These are phyloP conservation scores for Fonsecaea erecta DNA, from an alignment of 2,329 filamentous ascomycete species.

Conservation along the genomic window DNA sequence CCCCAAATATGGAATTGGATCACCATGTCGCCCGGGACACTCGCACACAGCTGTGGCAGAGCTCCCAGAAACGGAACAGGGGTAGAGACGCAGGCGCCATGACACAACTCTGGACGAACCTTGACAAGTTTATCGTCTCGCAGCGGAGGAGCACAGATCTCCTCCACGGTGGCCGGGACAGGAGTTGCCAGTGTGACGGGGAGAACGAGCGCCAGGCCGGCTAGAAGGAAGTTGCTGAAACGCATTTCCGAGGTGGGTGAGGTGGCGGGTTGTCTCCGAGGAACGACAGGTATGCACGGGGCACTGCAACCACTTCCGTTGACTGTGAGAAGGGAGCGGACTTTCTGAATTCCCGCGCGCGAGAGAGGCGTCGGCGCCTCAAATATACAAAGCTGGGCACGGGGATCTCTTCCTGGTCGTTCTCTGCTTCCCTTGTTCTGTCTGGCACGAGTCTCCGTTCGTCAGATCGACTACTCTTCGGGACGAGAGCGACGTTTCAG, in stretches of 20 bases:
- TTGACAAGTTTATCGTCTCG: slow-evolving; percentile 22
- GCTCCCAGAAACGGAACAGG: background rate
- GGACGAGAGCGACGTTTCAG: background rate
- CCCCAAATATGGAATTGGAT: background rate
- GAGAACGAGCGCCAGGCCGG: slow-evolving; percentile 16
- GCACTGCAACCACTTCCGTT: background rate
- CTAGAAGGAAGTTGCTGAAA: slow-evolving; percentile 16
- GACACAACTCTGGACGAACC: slow-evolving; percentile 1
- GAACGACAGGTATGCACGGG: background rate
- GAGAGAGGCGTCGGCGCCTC: background rate
- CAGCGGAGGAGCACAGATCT: background rate
- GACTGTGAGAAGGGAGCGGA: background rate
- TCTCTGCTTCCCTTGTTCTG: background rate
- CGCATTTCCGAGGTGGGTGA: slow-evolving; percentile 6
- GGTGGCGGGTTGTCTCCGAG: background rate
- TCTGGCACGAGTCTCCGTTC: no score
- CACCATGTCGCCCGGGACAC: background rate
- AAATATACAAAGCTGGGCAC: background rate
- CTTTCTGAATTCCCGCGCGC: no score
- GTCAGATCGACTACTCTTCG: no score
- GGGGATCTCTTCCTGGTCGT: background rate
- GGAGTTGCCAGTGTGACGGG: slow-evolving; percentile 11
- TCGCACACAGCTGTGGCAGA: background rate
- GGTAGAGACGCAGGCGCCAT: background rate
- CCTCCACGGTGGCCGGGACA: slow-evolving; percentile 1